A percentile compares a stretch with the other conserved stretches of the same genome.
phyloP scores from a whole-genome alignment of 495 filamentous ascomycete species.

The Penicillium lividum region DNA sequence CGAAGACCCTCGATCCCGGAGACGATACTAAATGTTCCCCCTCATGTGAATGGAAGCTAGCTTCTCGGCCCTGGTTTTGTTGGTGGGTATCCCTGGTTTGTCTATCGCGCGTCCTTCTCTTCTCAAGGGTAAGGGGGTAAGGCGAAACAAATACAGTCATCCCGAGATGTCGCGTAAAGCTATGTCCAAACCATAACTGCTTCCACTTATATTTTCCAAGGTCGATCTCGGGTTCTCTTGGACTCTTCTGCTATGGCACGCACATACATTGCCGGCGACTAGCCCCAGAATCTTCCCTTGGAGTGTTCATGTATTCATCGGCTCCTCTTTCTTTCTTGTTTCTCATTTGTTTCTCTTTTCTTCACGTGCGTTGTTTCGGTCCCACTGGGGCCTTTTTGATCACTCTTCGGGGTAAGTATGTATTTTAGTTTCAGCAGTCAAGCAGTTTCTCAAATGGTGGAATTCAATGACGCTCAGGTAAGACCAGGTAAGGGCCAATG shows the following conservation, averaged over 20 bases:
- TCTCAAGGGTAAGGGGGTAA: conserved; percentile 64
- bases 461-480: conserved; percentile 49
- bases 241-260: conserved; percentile 6
- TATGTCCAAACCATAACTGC: conserved; percentile 6
- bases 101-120: conserved; percentile 49
- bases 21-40: conserved; percentile 62
- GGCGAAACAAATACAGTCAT: conserved; percentile 5
- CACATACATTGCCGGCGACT: conserved; percentile 10
- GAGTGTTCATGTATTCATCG: conserved; percentile 24
- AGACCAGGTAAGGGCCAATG: conserved; percentile 67
- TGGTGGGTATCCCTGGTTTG: conserved; percentile 52
- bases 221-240: background rate
- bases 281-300: conserved; percentile 9
- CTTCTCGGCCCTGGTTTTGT: conserved; percentile 31
- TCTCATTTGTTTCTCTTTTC: conserved; percentile 18
- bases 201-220: background rate
- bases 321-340: conserved; percentile 24
- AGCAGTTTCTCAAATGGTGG: conserved; percentile 23
- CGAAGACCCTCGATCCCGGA: conserved; percentile 76
- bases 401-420: conserved; percentile 48
- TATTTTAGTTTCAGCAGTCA: conserved; percentile 44
- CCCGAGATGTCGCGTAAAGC: conserved; percentile 1
- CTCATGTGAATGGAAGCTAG: conserved; percentile 13
- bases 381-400: conserved; percentile 20
- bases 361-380: conserved; percentile 20